Evolutionary conservation across 768 basidiomycete species (phyloP).

Genomic region (Auriculariales sp.): DNA sequence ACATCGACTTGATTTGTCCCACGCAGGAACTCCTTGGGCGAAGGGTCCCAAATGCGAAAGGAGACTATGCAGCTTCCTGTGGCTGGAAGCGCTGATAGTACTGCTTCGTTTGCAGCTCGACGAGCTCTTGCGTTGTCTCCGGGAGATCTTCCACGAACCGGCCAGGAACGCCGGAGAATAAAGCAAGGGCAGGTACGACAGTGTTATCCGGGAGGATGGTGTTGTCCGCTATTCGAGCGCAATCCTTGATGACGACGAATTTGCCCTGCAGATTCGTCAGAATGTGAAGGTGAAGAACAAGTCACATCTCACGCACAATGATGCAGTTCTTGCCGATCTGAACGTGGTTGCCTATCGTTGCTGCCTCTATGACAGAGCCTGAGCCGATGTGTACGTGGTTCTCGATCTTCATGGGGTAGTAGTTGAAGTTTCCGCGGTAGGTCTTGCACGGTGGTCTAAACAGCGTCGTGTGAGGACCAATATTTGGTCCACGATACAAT

Average conservation of each 20-base stretch:
- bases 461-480: background rate
- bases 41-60: no score
- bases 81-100: constrained; percentile 77
- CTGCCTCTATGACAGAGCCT: constrained; percentile 83
- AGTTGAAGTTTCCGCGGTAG: constrained; percentile 84
- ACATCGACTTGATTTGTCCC: no score
- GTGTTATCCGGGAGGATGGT: constrained; percentile 85
- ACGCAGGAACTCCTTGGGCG: no score
- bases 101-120: constrained; percentile 73
- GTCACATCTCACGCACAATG: constrained; percentile 43
- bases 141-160: constrained; percentile 73
- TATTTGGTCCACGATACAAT: background rate
- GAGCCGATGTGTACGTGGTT: constrained; percentile 92
- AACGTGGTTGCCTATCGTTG: constrained; percentile 85
- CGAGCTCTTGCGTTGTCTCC: constrained; percentile 86
- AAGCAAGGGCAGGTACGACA: constrained; percentile 75
- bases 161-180: constrained; percentile 83
- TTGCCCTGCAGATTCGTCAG: constrained; percentile 49
- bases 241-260: constrained; percentile 93
- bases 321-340: constrained; percentile 93
- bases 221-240: constrained; percentile 77
- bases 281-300: background rate
- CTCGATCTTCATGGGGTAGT: constrained; percentile 94
- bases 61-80: constrained; percentile 16
- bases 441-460: constrained; percentile 76